phyloP scores from a whole-genome alignment of 495 filamentous ascomycete genomes.

The Amorphotheca resinae region DNA sequence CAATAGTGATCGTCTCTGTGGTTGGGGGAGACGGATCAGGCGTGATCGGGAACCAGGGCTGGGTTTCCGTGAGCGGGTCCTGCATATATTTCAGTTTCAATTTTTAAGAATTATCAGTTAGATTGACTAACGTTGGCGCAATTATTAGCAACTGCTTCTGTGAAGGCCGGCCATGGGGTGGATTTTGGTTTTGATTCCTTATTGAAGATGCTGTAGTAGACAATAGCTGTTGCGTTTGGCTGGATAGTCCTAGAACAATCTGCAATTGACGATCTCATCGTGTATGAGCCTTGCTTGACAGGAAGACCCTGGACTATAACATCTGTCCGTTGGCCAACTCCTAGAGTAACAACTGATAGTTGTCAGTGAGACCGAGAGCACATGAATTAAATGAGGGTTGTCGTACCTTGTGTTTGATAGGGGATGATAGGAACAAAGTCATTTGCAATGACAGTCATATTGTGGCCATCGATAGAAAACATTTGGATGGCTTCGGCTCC shows the following conservation, averaged over 20 bases:
- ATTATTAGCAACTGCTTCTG: not conserved
- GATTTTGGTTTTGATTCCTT: conserved; percentile 3
- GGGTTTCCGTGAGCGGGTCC: conserved; percentile 5
- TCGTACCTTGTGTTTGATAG: conserved; percentile 26
- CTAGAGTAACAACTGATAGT: conserved; percentile 6
- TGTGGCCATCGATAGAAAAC: conserved; percentile 39
- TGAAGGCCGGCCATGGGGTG: conserved; percentile 10
- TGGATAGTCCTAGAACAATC: conserved; percentile 27
- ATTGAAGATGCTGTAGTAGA: conserved; percentile 29
- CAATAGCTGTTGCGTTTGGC: conserved; percentile 33
- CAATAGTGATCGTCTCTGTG: conserved; percentile 34
- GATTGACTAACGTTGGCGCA: conserved; percentile 7
- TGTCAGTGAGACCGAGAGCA: not conserved
- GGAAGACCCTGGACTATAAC: conserved; percentile 26
- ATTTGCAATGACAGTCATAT: conserved; percentile 35
- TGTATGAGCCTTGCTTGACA: conserved; percentile 37
- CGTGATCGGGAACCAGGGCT: conserved; percentile 7
- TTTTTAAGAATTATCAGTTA: not conserved
- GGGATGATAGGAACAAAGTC: conserved; percentile 42
- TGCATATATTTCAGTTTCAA: not conserved
- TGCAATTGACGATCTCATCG: conserved; percentile 25
- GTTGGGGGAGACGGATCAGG: conserved; percentile 25
- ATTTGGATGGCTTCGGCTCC: conserved; percentile 35
- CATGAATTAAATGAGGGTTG: not conserved
- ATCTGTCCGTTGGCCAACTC: conserved; percentile 56